Base-by-base conservation (phyloP, 1,139 yeast genomes). In the Diutina ranongensis region DNA sequence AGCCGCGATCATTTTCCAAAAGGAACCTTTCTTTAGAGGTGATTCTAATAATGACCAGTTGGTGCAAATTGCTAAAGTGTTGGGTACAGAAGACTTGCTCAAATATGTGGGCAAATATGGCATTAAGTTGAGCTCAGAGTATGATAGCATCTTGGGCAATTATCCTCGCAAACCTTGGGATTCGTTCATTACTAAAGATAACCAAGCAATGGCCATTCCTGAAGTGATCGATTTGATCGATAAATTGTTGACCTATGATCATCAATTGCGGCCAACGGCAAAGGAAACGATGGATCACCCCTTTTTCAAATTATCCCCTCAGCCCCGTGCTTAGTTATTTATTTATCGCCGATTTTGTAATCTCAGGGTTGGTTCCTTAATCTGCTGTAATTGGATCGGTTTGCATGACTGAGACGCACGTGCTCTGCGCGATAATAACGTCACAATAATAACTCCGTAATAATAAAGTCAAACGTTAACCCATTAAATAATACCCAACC, bases 21-120 rank as follows among this genome's bases (percentile, higher is more conserved):
- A 76, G 55, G 94, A 83, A 54, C 92, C 92, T 9, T 79, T 83
- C 49, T 83, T 83, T 65, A 76, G 83, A 51, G 94, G 94, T 8
- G 81, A 80, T 50, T 79, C 87, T 16, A 83, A 83, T 57, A 80
- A 82, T 36, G 92, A 83, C 60, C 94, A 83, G 58, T 64, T 83
- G 54, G 88, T 83, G 8, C 87, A 83, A 59, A 83, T 83, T 51
- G 86, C 84, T 10, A 76, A 82, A 55, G 83, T 83, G 2, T 67
- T 83, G 55, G 94, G 94, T 3, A 82, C 94, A 0, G 80, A 79
- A 50, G 80, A 77, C 50, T 67, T 83, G 51, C 65, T 74, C 63
- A 64, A 65, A 34, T 83, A 83, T 57, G 68, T 80, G 47, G 59
- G 68, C 46, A 82, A 81, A 58, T 83, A 83, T 58, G 74, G 76